Percentiles rank a stretch among this genome's conserved stretches.
phyloP scores from a whole-genome alignment of 2,329 filamentous ascomycete genomes.

The Pleurostoma richardsiae region DNA sequence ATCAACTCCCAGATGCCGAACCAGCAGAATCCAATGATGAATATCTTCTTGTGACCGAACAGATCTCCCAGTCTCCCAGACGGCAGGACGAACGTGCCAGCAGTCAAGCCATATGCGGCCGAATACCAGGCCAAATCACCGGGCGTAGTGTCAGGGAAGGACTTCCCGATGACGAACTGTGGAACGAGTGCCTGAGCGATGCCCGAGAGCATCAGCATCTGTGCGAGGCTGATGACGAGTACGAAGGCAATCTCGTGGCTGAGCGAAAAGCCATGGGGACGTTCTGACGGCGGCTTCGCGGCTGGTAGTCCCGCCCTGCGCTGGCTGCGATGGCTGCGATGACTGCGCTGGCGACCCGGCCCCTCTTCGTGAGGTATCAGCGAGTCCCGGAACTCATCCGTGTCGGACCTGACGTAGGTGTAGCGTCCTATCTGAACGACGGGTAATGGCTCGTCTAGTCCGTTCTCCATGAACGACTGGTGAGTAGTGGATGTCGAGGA shows the following conservation, averaged over 20 bases:
- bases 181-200: constrained; percentile 43
- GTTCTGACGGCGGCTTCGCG: background rate
- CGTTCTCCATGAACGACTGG: background rate
- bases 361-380: constrained; percentile 7
- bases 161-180: constrained; percentile 38
- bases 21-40: constrained; percentile 5
- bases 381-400: constrained; percentile 8
- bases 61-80: constrained; percentile 8
- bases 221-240: constrained; percentile 30
- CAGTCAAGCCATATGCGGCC: constrained; percentile 50
- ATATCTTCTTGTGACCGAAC: constrained; percentile 9
- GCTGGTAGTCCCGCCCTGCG: background rate
- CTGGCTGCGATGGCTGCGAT: too few species aligned
- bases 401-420: constrained; percentile 15
- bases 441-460: constrained; percentile 9
- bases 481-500: too few species aligned
- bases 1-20: constrained; percentile 7
- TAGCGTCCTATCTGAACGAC: constrained; percentile 16
- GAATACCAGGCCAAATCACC: constrained; percentile 48
- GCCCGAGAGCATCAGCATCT: constrained; percentile 41
- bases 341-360: background rate
- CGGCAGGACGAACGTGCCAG: constrained; percentile 12
- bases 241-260: constrained; percentile 29
- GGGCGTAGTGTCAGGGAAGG: constrained; percentile 35
- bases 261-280: constrained; percentile 16